A percentile compares a stretch with the other conserved stretches of the same genome.
Conservation (phyloP, 495 filamentous ascomycete species). For the Trichoderma erinaceum region DNA sequence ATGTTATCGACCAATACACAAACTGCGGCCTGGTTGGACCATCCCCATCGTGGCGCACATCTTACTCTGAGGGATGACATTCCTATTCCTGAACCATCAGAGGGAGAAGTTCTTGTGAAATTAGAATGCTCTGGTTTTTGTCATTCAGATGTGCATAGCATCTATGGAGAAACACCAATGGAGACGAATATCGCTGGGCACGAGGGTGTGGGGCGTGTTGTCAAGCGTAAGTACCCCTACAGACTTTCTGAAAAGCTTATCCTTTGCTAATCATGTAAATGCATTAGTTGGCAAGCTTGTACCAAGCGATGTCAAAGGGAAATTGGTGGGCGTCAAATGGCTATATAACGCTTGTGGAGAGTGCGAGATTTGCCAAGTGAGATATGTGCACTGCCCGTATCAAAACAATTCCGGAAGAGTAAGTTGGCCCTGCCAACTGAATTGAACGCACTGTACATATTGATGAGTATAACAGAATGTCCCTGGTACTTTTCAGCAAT, state of each 20-base stretch:
- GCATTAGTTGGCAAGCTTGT: background rate
- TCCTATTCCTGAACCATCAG: background rate
- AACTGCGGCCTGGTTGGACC: background rate
- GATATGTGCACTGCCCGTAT: constrained; percentile 3
- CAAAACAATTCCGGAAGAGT: background rate
- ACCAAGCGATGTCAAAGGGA: background rate
- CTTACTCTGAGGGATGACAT: background rate
- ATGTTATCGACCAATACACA: constrained; percentile 1
- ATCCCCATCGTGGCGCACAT: background rate
- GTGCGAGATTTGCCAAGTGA: background rate
- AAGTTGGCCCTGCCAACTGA: background rate
- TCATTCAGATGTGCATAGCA: constrained; percentile 1
- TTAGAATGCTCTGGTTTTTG: background rate
- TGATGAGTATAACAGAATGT: background rate
- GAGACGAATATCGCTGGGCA: constrained; percentile 2
- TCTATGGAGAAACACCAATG: background rate
- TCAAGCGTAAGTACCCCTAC: background rate
- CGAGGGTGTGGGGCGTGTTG: constrained; percentile 2
- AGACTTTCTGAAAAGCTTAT: too few relatives aligned
- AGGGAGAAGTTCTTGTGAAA: background rate
- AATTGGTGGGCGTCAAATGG: background rate
- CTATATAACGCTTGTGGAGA: background rate
- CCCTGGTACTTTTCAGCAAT: background rate
- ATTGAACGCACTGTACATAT: too few relatives aligned
- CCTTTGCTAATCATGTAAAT: too few relatives aligned